Percentiles rank a stretch among this genome's conserved stretches.
phyloP scores from a whole-genome alignment of 2,329 filamentous ascomycete species.

The Penicillium sclerotiorum region DNA sequence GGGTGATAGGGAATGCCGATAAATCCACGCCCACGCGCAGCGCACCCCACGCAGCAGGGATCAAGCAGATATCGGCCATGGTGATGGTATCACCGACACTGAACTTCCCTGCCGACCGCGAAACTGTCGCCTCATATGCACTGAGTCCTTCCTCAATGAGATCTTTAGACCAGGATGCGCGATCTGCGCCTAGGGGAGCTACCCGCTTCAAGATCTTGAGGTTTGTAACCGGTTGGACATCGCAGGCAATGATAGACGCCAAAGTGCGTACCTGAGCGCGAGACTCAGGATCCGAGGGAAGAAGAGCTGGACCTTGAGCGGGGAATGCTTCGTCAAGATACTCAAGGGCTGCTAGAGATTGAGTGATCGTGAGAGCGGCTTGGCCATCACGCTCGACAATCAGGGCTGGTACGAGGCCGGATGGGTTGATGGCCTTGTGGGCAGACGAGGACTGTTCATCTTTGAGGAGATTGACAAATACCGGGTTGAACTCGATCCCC shows the following conservation, averaged over 20 bases:
- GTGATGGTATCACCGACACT: slow-evolving; percentile 60
- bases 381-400: slow-evolving; percentile 36
- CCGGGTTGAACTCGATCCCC: slow-evolving; percentile 50
- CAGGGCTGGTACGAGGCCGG: slow-evolving; percentile 58
- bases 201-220: slow-evolving; percentile 56
- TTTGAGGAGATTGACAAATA: slow-evolving; percentile 58
- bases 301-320: slow-evolving; percentile 44
- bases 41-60: slow-evolving; percentile 63
- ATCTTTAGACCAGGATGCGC: slow-evolving; percentile 55
- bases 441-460: slow-evolving; percentile 52
- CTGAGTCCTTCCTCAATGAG: slow-evolving; percentile 57
- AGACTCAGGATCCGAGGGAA: slow-evolving; percentile 49
- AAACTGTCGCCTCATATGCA: slow-evolving; percentile 57
- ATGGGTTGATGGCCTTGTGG: slow-evolving; percentile 58
- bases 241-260: slow-evolving; percentile 57
- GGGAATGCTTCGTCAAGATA: slow-evolving; percentile 62
- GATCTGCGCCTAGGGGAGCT: slow-evolving; percentile 46
- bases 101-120: slow-evolving; percentile 49
- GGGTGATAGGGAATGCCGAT: slow-evolving; percentile 51
- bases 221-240: slow-evolving; percentile 65
- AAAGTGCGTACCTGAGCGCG: slow-evolving; percentile 59
- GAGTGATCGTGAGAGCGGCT: slow-evolving; percentile 49
- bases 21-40: slow-evolving; percentile 59
- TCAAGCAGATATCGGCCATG: slow-evolving; percentile 60
- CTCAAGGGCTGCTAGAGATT: slow-evolving; percentile 64